Conservation (phyloP, 352 stramenopile species). For the Pythium sp. region DNA sequence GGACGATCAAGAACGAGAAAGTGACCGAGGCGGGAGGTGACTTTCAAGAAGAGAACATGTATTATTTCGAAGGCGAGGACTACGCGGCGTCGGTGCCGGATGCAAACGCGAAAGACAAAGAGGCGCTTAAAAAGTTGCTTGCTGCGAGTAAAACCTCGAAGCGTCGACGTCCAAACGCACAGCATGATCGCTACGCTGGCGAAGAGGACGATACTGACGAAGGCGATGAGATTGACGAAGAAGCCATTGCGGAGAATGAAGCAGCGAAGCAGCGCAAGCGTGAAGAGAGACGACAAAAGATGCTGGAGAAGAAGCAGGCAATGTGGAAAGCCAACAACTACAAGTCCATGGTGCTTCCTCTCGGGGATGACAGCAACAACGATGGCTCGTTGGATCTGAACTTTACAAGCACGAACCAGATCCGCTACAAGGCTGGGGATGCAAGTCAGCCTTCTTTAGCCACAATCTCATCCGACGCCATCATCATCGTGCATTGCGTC, state of each 20-base stretch:
- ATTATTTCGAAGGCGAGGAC: constrained; percentile 81
- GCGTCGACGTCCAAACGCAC: constrained; percentile 24
- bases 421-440: constrained; percentile 59
- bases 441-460: constrained; percentile 40
- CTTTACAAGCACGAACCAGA: constrained; percentile 16
- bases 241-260: constrained; percentile 30
- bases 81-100: constrained; percentile 40
- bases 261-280: constrained; percentile 36
- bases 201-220: constrained; percentile 37
- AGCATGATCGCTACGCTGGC: constrained; percentile 25
- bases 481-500: constrained; percentile 74
- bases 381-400: constrained; percentile 11
- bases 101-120: constrained; percentile 36
- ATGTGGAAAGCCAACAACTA: constrained; percentile 68
- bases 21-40: constrained; percentile 53
- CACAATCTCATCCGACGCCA: constrained; percentile 18
- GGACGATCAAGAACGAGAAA: constrained; percentile 43
- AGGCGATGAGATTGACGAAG: constrained; percentile 27
- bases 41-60: constrained; percentile 77
- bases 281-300: constrained; percentile 40
- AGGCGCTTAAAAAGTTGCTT: constrained; percentile 40
- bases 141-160: constrained; percentile 22
- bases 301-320: constrained; percentile 46
- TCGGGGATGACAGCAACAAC: constrained; percentile 2
- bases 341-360: constrained; percentile 37